These are phyloP conservation scores for Cajanus cajan DNA, from an alignment of 306 rosid genomes.

Conservation along the genomic window DNA sequence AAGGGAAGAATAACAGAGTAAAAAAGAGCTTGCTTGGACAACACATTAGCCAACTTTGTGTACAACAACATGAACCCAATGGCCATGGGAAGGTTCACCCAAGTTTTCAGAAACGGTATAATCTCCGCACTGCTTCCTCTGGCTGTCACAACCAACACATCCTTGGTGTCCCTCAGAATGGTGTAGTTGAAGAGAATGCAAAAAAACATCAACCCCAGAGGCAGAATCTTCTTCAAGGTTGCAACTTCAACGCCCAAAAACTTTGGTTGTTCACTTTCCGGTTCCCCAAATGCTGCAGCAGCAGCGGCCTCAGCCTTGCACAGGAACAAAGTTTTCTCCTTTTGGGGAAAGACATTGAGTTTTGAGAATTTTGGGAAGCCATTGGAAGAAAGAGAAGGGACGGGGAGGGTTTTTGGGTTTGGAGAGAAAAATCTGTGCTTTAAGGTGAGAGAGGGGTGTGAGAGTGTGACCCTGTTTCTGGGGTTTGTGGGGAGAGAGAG, in stretches of 20 bases:
- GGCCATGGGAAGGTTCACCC: conserved; percentile 99
- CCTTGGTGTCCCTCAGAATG: conserved; percentile 89
- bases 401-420: conserved; percentile 53
- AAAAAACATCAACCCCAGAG: conserved; percentile 95
- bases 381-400: conserved; percentile 53
- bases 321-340: conserved; percentile 49
- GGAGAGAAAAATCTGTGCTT: conserved; percentile 58
- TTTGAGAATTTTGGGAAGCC: conserved; percentile 50
- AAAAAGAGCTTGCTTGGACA: conserved; percentile 89
- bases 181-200: conserved; percentile 94
- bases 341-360: conserved; percentile 31
- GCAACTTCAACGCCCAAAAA: conserved; percentile 67
- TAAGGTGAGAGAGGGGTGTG: conserved; percentile 56
- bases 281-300: conserved; percentile 49
- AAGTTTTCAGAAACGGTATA: conserved; percentile 92
- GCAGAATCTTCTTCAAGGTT: conserved; percentile 86
- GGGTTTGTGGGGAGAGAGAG: conserved; percentile 77
- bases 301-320: conserved; percentile 86
- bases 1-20: conserved; percentile 83
- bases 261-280: conserved; percentile 51
- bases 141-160: conserved; percentile 98
- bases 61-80: conserved; percentile 92
- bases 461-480: conserved; percentile 41
- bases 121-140: conserved; percentile 99
- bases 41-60: conserved; percentile 70